Conservation (phyloP, 2,329 filamentous ascomycete species). For the Chrysosporium keratinophilum region DNA sequence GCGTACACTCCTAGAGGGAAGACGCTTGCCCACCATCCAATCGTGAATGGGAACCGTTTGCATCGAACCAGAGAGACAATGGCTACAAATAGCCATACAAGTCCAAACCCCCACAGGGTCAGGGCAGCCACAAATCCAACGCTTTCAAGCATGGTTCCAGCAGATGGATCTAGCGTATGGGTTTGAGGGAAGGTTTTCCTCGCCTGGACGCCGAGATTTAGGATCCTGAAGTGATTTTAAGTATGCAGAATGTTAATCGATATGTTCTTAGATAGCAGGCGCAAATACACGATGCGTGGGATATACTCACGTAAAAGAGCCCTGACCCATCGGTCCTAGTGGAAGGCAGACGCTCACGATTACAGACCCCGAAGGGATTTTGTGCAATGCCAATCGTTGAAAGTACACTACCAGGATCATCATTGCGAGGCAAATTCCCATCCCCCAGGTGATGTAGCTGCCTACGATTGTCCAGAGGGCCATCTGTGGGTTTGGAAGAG, state of each 20-base stretch:
- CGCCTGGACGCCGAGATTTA: conserved; percentile 43
- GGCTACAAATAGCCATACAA: conserved; percentile 35
- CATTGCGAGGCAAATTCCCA: conserved; percentile 51
- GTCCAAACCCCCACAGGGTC: conserved; percentile 33
- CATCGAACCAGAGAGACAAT: conserved; percentile 27
- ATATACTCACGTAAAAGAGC: conserved; percentile 45
- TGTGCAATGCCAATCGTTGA: conserved; percentile 56
- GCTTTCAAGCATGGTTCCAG: conserved; percentile 28
- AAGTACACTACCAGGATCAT: conserved; percentile 60
- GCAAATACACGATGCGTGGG: conserved; percentile 11
- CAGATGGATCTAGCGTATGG: conserved; percentile 23
- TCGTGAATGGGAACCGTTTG: conserved; percentile 47
- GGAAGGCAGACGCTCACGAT: conserved; percentile 61
- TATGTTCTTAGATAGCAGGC: background rate
- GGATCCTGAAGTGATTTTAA: conserved; percentile 27
- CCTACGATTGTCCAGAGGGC: conserved; percentile 54
- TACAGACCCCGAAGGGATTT: conserved; percentile 56
- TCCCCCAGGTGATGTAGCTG: conserved; percentile 62
- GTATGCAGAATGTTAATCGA: background rate
- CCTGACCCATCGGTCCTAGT: conserved; percentile 56
- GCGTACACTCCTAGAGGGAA: conserved; percentile 52
- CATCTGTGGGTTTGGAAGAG: conserved; percentile 45
- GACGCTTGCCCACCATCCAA: conserved; percentile 54
- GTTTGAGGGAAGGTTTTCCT: conserved; percentile 27
- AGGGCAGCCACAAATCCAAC: conserved; percentile 30